phyloP scores from a whole-genome alignment of 148 eudicot genomes.

The Euryodendron excelsum region DNA sequence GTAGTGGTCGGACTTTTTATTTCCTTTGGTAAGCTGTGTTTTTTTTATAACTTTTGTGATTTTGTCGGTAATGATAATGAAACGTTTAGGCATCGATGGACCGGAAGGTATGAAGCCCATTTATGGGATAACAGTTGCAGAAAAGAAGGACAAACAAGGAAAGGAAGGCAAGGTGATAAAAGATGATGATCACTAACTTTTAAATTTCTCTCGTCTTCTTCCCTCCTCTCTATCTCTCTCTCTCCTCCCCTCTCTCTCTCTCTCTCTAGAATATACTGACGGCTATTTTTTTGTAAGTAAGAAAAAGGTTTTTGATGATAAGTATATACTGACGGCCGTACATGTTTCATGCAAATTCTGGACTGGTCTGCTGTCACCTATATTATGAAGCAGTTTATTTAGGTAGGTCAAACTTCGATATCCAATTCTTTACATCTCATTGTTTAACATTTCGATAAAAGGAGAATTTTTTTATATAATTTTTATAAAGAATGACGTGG shows the following conservation, averaged over 20 bases:
- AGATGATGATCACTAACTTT: no score
- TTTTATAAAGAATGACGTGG: no score
- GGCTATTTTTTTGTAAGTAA: no score
- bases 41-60: no score
- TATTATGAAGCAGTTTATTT: conserved; percentile 26
- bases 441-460: no score
- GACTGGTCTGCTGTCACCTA: neutral
- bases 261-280: conserved; percentile 8
- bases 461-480: no score
- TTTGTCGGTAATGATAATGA: neutral
- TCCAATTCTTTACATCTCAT: no score
- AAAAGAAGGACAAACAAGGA: conserved; percentile 86
- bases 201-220: neutral
- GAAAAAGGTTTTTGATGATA: no score
- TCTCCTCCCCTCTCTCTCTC: no score
- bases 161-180: conserved; percentile 87
- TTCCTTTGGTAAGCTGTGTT: no score
- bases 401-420: conserved; percentile 20
- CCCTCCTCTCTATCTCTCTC: neutral
- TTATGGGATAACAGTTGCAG: conserved; percentile 88
- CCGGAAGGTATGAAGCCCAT: conserved; percentile 90
- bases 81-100: conserved; percentile 75
- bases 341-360: neutral
- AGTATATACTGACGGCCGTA: no score
- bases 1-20: no score